A percentile compares a stretch with the other conserved stretches of the same genome.
These are phyloP conservation scores for Podila epicladia DNA, from an alignment of 192 early-diverging fungal genomes.

Conservation along the genomic window DNA sequence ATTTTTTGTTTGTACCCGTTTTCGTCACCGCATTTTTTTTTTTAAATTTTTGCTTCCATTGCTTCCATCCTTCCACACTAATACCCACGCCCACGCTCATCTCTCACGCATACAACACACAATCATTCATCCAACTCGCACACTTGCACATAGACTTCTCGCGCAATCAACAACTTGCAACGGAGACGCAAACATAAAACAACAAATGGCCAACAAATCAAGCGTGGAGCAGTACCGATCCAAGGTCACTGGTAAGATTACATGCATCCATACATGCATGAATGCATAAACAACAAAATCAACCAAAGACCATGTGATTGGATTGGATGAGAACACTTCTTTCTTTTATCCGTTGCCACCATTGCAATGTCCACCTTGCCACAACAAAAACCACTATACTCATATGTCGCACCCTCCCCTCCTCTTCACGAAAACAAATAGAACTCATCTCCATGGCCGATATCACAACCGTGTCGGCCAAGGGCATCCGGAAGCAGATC, in stretches of 20 bases:
- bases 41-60: no score
- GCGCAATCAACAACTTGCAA: no score
- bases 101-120: no score
- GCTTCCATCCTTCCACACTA: no score
- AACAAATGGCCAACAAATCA: constrained; percentile 5
- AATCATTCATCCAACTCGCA: no score
- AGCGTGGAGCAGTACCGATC: constrained; percentile 34
- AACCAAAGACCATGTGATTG: background rate
- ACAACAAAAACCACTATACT: background rate
- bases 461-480: constrained; percentile 49
- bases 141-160: no score
- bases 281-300: background rate
- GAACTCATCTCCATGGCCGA: constrained; percentile 45
- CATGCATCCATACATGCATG: no score
- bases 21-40: no score
- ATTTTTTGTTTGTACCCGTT: no score
- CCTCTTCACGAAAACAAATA: background rate
- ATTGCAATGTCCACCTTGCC: background rate
- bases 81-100: no score
- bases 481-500: constrained; percentile 44
- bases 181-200: background rate
- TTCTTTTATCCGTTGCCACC: background rate
- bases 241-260: constrained; percentile 31
- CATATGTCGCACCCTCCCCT: background rate
- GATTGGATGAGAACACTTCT: background rate